Conservation (phyloP, 108 stramenopile genomes). For the Nitzschia sp. region DNA sequence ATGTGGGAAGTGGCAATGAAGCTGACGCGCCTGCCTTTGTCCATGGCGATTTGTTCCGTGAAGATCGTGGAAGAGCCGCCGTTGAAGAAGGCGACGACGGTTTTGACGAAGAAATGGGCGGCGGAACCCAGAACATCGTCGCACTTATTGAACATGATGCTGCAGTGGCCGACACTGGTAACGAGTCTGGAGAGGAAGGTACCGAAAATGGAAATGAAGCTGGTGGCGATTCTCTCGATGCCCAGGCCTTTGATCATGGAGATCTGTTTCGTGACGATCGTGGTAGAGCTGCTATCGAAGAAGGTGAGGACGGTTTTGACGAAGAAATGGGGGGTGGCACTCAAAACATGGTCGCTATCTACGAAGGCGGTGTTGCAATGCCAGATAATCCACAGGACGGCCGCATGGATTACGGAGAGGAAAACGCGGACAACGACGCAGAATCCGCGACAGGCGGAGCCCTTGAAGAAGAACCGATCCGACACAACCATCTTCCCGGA, state of each 20-base stretch:
- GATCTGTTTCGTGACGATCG: conserved; percentile 58
- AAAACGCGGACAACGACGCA: too few species aligned
- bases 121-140: conserved; percentile 1
- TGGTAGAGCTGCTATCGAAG: conserved; percentile 48
- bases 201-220: background rate
- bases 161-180: too few species aligned
- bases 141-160: background rate
- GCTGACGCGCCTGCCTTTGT: background rate
- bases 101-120: conserved; percentile 20
- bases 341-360: conserved; percentile 40
- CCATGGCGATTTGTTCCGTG: background rate
- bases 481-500: too few species aligned
- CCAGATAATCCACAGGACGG: conserved; percentile 25
- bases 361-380: conserved; percentile 8
- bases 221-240: background rate
- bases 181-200: background rate
- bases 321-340: conserved; percentile 77
- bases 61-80: background rate
- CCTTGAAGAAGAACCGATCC: too few species aligned
- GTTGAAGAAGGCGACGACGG: background rate
- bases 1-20: too few species aligned
- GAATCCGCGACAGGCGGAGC: too few species aligned
- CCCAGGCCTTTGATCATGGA: conserved; percentile 46
- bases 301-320: conserved; percentile 70
- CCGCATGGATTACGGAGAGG: background rate